phyloP scores from a whole-genome alignment of 2,329 filamentous ascomycete species.

The Aureobasidium subglaciale region DNA sequence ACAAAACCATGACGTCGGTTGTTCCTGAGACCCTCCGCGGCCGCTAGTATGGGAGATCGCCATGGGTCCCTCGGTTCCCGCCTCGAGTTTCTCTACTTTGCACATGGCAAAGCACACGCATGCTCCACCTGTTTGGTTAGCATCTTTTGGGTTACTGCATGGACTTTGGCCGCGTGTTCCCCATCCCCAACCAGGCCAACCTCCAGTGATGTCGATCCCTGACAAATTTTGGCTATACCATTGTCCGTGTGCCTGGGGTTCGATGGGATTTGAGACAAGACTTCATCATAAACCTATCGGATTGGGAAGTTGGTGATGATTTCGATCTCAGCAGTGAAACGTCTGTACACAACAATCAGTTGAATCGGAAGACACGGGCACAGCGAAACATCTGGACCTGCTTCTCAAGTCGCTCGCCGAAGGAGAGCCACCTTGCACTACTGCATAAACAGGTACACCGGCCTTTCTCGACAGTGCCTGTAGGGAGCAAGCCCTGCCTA shows the following conservation, averaged over 20 bases:
- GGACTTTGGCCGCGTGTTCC: neutral
- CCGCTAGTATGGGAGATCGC: neutral
- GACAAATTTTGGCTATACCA: neutral
- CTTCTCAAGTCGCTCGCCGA: neutral
- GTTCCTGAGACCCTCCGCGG: neutral
- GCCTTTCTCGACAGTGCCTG: too few relatives aligned
- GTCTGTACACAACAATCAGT: neutral
- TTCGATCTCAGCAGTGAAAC: neutral
- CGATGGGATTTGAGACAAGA: neutral
- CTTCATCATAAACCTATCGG: neutral
- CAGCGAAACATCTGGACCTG: neutral
- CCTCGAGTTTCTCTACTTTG: neutral
- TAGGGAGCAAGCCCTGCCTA: too few relatives aligned
- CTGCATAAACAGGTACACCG: neutral
- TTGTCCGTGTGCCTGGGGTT: neutral
- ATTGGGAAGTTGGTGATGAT: neutral
- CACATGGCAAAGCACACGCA: slow-evolving; percentile 10
- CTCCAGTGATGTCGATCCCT: neutral
- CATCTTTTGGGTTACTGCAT: neutral
- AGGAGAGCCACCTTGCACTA: neutral
- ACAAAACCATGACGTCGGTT: neutral
- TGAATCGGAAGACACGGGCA: neutral
- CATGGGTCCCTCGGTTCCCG: slow-evolving; percentile 5
- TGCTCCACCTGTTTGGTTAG: neutral
- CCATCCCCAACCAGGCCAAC: neutral